Evolutionary conservation across 1,284 basidiomycete genomes (phyloP), one percentile per base, ranked within the genome.

Genomic region (Peniophora sp.): DNA sequence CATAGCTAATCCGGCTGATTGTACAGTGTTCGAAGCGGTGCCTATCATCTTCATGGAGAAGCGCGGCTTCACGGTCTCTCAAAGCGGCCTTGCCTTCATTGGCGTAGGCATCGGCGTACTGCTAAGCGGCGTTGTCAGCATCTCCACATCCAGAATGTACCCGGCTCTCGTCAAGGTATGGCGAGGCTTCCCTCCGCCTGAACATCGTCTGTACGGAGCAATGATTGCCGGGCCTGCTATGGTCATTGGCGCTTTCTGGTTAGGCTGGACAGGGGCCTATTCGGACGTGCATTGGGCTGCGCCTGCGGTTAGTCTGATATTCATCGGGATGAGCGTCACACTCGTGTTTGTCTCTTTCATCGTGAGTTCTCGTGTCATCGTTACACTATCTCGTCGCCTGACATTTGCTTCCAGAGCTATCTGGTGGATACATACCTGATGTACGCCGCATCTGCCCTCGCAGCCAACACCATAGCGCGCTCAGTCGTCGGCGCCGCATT

Each of bases 401-500:
- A n/a, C n/a, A n/a, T n/a, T n/a, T n/a, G n/a, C n/a, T 36, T 10
- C 34, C 61, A 79, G 73, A 77, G 71, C 52, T 83, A 81, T 57
- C 63, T 81, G 41, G 74, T 83, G 44, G 82, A 85, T 55, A 80
- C 80, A 1, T 84, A 84, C 63, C 66, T 80, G 57, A 61, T 61
- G 69, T 86, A 80, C 64, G 76, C 79, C 55, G 85, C 85, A 2
- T 85, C 81, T 12, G 86, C 85, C 1, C 77, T 89, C 41, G 81
- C 86, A 0, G 85, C 82, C 8, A 86, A 86, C 63, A 88, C 84
- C 0, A 71, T 88, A 54, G 65, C 81, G 47, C 79, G 85, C 47
- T 84, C 79, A 0, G 77, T 76, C 0, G 71, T 79, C 1, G 85
- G 80, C 11, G 81, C 84, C 0, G 77, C 78, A 0, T 86, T 89